Conservation (phyloP, 495 filamentous ascomycete genomes). For the Penicillium maclennaniae region DNA sequence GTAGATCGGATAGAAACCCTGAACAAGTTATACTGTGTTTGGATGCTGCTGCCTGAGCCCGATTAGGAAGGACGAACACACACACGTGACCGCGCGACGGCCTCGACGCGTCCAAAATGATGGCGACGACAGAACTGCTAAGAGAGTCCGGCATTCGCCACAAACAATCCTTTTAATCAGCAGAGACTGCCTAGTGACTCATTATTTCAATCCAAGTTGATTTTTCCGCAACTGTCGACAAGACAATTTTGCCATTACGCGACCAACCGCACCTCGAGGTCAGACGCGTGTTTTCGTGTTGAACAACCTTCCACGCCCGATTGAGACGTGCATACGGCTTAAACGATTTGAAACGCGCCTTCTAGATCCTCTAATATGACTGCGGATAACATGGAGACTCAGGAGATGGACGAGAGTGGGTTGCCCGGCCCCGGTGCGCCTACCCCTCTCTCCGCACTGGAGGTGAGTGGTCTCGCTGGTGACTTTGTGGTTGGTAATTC, state of each 20-base stretch:
- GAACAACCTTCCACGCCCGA: background rate
- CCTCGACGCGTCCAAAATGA: slow-evolving; percentile 33
- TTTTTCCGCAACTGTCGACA: background rate
- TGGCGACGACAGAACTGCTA: slow-evolving; percentile 13
- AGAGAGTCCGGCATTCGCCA: slow-evolving; percentile 22
- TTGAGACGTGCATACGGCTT: background rate
- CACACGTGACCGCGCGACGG: slow-evolving; percentile 43
- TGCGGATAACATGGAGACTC: slow-evolving; percentile 50
- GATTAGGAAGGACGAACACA: slow-evolving; percentile 3
- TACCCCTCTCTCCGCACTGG: slow-evolving; percentile 82
- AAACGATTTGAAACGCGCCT: background rate
- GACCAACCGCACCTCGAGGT: background rate
- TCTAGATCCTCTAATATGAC: slow-evolving; percentile 43
- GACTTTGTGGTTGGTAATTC: background rate
- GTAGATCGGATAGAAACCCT: background rate
- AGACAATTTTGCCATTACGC: background rate
- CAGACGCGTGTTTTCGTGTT: slow-evolving; percentile 11
- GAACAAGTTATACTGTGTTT: background rate
- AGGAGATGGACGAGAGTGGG: slow-evolving; percentile 59
- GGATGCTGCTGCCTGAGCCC: slow-evolving; percentile 9
- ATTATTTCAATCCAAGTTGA: background rate
- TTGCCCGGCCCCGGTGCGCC: slow-evolving; percentile 85
- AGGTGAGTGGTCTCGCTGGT: slow-evolving; percentile 53
- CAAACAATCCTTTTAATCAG: slow-evolving; percentile 7
- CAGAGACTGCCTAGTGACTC: slow-evolving; percentile 1